These are phyloP conservation scores for Colletotrichum lini DNA, from an alignment of 2,329 filamentous ascomycete species.

Conservation along the genomic window DNA sequence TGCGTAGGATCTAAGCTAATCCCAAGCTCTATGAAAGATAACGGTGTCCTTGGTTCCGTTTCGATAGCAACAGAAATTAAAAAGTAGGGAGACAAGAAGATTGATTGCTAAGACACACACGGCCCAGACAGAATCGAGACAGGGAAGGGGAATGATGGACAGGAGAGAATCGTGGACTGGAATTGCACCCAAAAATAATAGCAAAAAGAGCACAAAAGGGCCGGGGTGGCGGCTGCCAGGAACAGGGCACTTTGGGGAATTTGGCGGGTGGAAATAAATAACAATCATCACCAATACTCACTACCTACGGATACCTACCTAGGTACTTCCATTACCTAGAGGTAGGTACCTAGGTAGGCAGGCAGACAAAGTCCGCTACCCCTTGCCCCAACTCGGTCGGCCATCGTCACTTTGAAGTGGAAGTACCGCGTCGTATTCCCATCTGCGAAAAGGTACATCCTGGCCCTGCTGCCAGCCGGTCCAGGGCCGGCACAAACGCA, in stretches of 20 bases:
- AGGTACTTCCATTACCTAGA: too few relatives aligned
- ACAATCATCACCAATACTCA: constrained; percentile 23
- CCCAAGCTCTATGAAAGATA: constrained; percentile 14
- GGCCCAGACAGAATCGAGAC: constrained; percentile 4
- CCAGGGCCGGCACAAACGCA: constrained; percentile 1
- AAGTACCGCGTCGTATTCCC: not conserved
- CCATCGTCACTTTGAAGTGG: not conserved
- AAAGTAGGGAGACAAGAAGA: constrained; percentile 6
- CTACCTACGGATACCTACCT: too few relatives aligned
- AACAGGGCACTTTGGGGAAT: constrained; percentile 39
- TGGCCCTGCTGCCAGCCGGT: not conserved
- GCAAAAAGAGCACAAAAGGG: not conserved
- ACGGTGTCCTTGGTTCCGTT: not conserved
- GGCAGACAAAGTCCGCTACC: not conserved
- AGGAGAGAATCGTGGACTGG: constrained; percentile 5
- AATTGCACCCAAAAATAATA: not conserved
- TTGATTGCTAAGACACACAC: constrained; percentile 35
- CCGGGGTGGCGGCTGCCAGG: constrained; percentile 35
- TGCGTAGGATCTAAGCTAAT: not conserved
- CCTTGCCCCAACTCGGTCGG: not conserved
- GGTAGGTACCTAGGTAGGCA: too few relatives aligned
- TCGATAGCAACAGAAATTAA: constrained; percentile 13
- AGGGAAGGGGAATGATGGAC: constrained; percentile 1
- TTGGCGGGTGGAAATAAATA: constrained; percentile 39
- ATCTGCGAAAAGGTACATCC: not conserved